These are phyloP conservation scores for Leccinum fallax DNA, from an alignment of 1,284 basidiomycete species.

Conservation along the genomic window DNA sequence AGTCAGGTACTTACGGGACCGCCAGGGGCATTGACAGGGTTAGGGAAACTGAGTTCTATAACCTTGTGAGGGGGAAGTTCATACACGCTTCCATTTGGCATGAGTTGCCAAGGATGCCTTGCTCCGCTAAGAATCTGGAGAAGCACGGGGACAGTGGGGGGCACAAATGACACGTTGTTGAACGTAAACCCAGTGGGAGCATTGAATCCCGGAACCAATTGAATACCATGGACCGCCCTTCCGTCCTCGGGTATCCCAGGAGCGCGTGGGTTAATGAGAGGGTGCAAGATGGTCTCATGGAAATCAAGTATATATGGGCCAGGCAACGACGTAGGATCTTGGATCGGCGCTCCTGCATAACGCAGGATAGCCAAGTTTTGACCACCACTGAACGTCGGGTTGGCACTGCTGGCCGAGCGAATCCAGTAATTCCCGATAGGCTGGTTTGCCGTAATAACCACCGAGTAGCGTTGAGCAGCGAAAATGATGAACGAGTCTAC, in stretches of 20 bases:
- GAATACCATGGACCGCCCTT: constrained; percentile 31
- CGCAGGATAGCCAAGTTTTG: constrained; percentile 56
- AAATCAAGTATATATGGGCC: constrained; percentile 32
- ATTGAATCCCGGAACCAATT: constrained; percentile 17
- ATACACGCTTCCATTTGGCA: constrained; percentile 38
- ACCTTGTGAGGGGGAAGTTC: constrained; percentile 33
- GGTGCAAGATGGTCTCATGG: constrained; percentile 37
- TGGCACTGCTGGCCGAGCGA: constrained; percentile 27
- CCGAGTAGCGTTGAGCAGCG: constrained; percentile 44
- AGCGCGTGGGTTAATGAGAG: constrained; percentile 36
- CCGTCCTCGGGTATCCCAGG: constrained; percentile 34
- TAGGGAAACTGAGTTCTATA: constrained; percentile 39
- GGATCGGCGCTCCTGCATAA: constrained; percentile 46
- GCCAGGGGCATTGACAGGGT: constrained; percentile 24
- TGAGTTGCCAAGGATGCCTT: constrained; percentile 25
- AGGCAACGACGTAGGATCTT: constrained; percentile 45
- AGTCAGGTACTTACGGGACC: constrained; percentile 35
- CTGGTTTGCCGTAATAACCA: constrained; percentile 39
- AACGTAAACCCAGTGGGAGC: constrained; percentile 8
- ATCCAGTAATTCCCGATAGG: constrained; percentile 48
- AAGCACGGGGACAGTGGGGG: constrained; percentile 35
- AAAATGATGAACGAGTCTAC: constrained; percentile 45
- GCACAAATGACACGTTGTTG: constrained; percentile 20
- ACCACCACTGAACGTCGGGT: constrained; percentile 36
- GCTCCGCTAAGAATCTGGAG: constrained; percentile 44